Base-by-base conservation (phyloP, 306 rosid species). In the Citrullus amarus region DNA sequence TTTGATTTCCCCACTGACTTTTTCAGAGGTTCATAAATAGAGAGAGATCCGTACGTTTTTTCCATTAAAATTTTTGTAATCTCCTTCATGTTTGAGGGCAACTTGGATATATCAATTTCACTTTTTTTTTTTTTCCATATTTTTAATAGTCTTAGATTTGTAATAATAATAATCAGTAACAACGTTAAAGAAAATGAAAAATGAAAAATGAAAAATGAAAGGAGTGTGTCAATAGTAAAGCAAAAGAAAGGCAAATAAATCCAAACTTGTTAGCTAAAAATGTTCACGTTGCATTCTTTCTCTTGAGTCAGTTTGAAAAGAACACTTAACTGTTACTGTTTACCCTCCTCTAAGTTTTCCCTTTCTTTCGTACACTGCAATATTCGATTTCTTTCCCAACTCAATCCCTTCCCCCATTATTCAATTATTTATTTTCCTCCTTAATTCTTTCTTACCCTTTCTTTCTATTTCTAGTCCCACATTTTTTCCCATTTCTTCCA, bases 331-430 rank as follows among this genome's bases (percentile, higher is more conserved):
- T 73, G 43, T 73, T 73, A 50, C 77, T 73, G 77, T 73, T 73
- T 73, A 73, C 77, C 56, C 77, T 72, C 43, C 44, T 73, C 60
- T 28, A 51, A 73, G 60, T 73, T 73, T 72, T 16, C 77, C 76
- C 38, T 51, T 48, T 11, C 16, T 9, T 62, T 51, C 77, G 77
- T 73, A 73, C 77, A 73, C 77, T 73, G 57, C 76, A 48, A 71
- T 51, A 73, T 51, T 73, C 77, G 22, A 46, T 73, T 73, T 73
- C 77, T 51, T 71, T 71, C 76, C 76, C 58, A 41, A 32, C 48
- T 48, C 72, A 51, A 16, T 17, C 57, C 57, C 16, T 3, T 48
- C 1, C 11, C 13, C 43, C 75, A n/a, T 67, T 39, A 43, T 43
- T 70, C 54, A 48, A 48, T 48, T 12, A 48, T 68, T 70, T 70